phyloP scores from a whole-genome alignment of 2,329 filamentous ascomycete genomes.

The Talaromyces sp. region DNA sequence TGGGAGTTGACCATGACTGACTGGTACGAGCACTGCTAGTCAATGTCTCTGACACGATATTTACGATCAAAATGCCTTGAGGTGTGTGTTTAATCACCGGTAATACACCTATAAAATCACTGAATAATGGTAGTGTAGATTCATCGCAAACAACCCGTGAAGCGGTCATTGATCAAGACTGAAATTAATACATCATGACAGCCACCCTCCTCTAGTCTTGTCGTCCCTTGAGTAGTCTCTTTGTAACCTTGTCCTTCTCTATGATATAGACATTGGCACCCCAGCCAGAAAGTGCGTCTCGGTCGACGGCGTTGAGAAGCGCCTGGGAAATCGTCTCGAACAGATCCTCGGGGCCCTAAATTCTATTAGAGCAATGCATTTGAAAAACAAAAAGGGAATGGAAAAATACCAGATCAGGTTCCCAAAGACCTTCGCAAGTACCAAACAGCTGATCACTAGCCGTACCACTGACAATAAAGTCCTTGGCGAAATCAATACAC shows the following conservation, averaged over 20 bases:
- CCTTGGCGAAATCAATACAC: slow-evolving; percentile 98
- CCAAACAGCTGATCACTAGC: slow-evolving; percentile 97
- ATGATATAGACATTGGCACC: slow-evolving; percentile 99
- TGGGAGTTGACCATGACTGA: too few species aligned
- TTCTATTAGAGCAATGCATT: slow-evolving; percentile 16
- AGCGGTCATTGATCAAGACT: not conserved
- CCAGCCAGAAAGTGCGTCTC: slow-evolving; percentile 96
- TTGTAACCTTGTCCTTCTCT: slow-evolving; percentile 99
- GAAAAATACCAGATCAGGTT: slow-evolving; percentile 80
- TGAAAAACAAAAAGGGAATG: not conserved
- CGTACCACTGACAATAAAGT: slow-evolving; percentile 97
- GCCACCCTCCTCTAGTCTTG: slow-evolving; percentile 63
- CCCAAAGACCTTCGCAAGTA: slow-evolving; percentile 97
- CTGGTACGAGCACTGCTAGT: too few species aligned
- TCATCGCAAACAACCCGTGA: not conserved
- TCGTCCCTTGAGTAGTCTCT: slow-evolving; percentile 95
- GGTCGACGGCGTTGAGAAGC: slow-evolving; percentile 89
- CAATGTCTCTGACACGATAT: too few species aligned
- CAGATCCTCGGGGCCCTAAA: slow-evolving; percentile 79
- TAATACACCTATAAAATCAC: not conserved
- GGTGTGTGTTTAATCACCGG: too few species aligned
- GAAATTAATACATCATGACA: not conserved
- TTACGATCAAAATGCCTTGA: too few species aligned
- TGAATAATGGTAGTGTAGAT: not conserved
- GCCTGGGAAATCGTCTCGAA: slow-evolving; percentile 98